Base-by-base conservation (phyloP, 177 flowering plant genomes). In the Tripterygium wilfordii region DNA sequence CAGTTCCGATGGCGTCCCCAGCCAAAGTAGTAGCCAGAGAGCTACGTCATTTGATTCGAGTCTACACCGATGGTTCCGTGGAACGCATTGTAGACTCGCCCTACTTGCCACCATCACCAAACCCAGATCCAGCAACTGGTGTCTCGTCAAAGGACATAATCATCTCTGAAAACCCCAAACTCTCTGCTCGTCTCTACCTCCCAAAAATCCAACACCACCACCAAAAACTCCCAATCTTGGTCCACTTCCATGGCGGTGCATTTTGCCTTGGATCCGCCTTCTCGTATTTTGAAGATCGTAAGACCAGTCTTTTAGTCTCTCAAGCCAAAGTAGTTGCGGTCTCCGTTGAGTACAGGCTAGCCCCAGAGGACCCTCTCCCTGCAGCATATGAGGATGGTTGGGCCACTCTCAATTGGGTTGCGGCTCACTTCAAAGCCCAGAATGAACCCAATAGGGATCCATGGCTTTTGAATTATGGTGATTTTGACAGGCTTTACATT, bases 231-330 rank as follows among this genome's bases (percentile, higher is more conserved):
- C 75, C 80, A 31, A 41, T 75, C 32, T 30, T 75, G 17, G 48
- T 75, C 41, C 69, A 68, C 69, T 66, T 49, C 64, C 80, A 69
- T 20, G 74, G 71, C n/a, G 74, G 79, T 12, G 74, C n/a, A n/a
- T n/a, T n/a, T n/a, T n/a, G n/a, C n/a, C n/a, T n/a, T n/a, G n/a
- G n/a, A n/a, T n/a, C n/a, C n/a, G n/a, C n/a, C n/a, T n/a, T n/a
- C n/a, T n/a, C n/a, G n/a, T n/a, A n/a, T n/a, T n/a, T n/a, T n/a
- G n/a, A n/a, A n/a, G n/a, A n/a, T n/a, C n/a, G n/a, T n/a, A n/a
- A n/a, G 80, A 75, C 32, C 65, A 61, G 47, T 63, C 61, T 45
- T n/a, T n/a, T n/a, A n/a, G n/a, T n/a, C n/a, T n/a, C n/a, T n/a
- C n/a, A n/a, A n/a, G n/a, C n/a, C n/a, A n/a, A n/a, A n/a, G n/a